phyloP scores from a whole-genome alignment of 352 stramenopile species.

The Plasmopara viticola region DNA sequence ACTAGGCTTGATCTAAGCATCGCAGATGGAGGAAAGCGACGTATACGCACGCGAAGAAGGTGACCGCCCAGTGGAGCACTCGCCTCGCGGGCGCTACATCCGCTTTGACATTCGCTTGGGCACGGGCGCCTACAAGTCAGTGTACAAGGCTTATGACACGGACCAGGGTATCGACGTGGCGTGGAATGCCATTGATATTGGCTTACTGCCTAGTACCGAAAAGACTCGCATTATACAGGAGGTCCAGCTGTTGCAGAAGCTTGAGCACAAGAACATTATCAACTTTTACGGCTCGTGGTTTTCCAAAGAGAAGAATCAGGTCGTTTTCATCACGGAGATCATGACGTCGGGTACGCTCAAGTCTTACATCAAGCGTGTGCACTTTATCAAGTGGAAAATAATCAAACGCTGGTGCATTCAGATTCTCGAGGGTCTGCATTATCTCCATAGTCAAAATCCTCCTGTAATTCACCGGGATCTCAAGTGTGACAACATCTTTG shows the following conservation, averaged over 20 bases:
- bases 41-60: conserved; percentile 70
- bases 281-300: conserved; percentile 99
- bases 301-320: conserved; percentile 96
- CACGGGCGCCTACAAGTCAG: conserved; percentile 84
- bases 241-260: conserved; percentile 93
- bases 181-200: conserved; percentile 98
- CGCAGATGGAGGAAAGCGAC: conserved; percentile 53
- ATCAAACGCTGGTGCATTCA: conserved; percentile 97
- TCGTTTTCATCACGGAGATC: conserved; percentile 99
- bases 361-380: conserved; percentile 96
- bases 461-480: conserved; percentile 91
- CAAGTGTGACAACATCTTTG: conserved; percentile 97
- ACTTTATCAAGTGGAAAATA: conserved; percentile 98
- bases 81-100: conserved; percentile 78
- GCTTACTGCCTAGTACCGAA: conserved; percentile 92
- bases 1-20: conserved; percentile 5
- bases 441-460: conserved; percentile 86
- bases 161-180: conserved; percentile 98
- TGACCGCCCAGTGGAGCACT: conserved; percentile 70
- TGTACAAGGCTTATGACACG: conserved; percentile 96
- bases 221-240: conserved; percentile 96
- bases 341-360: conserved; percentile 94
- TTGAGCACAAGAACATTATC: conserved; percentile 99
- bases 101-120: conserved; percentile 81
- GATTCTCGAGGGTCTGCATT: conserved; percentile 94